Evolutionary conservation across 2,329 filamentous ascomycete species (phyloP).

Genomic region (Cladophialophora exuberans): DNA sequence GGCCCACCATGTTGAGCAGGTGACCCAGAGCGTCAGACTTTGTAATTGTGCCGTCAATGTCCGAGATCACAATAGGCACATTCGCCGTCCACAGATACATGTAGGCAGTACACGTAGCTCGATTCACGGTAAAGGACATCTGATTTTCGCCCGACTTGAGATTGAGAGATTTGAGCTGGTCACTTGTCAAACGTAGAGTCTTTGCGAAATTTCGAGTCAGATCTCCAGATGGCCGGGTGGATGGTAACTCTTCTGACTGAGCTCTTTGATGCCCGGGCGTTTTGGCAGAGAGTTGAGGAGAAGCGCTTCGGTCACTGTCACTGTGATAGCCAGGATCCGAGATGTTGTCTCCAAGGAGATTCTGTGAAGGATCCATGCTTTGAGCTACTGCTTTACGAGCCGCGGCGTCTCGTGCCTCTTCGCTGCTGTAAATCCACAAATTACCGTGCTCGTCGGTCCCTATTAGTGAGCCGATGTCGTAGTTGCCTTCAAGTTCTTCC

Average conservation of each 20-base stretch:
- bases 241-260: constrained; percentile 65
- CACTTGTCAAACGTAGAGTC: constrained; percentile 90
- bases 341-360: constrained; percentile 70
- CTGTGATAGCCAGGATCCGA: constrained; percentile 97
- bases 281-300: constrained; percentile 64
- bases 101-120: constrained; percentile 85
- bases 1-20: constrained; percentile 92
- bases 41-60: constrained; percentile 98
- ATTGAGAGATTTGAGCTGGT: constrained; percentile 84
- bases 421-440: constrained; percentile 99
- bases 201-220: constrained; percentile 91
- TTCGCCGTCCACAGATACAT: constrained; percentile 95
- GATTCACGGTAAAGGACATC: constrained; percentile 96
- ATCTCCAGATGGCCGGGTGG: constrained; percentile 58
- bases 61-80: constrained; percentile 92
- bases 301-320: constrained; percentile 68
- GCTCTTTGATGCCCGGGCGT: constrained; percentile 54
- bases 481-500: constrained; percentile 90
- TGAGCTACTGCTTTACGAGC: constrained; percentile 64
- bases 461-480: constrained; percentile 93
- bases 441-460: constrained; percentile 95
- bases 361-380: constrained; percentile 54
- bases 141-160: constrained; percentile 85
- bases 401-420: constrained; percentile 90
- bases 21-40: constrained; percentile 96